phyloP scores from a whole-genome alignment of 352 stramenopile genomes.

The Lagenidium sp. region DNA sequence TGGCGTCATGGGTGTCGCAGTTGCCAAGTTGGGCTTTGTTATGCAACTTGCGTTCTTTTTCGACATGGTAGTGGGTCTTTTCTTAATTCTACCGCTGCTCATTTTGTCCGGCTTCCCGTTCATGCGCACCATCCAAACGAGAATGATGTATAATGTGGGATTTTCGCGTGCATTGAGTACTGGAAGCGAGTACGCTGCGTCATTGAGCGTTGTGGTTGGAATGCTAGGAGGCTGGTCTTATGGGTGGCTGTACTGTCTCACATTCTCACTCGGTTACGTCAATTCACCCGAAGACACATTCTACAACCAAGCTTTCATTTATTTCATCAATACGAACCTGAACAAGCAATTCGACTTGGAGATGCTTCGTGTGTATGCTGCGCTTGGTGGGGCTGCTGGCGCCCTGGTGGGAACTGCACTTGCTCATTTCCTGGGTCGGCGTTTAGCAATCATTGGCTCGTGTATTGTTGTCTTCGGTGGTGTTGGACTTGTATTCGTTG shows the following conservation, averaged over 20 bases:
- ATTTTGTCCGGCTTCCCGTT: constrained; percentile 78
- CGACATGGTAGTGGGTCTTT: constrained; percentile 74
- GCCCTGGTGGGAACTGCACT: constrained; percentile 36
- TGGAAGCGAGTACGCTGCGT: constrained; percentile 73
- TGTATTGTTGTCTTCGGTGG: constrained; percentile 53
- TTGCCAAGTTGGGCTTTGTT: constrained; percentile 61
- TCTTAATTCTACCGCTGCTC: constrained; percentile 62
- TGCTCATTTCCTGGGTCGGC: constrained; percentile 51
- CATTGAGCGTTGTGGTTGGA: constrained; percentile 68
- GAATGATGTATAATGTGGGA: constrained; percentile 89
- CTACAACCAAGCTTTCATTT: constrained; percentile 79
- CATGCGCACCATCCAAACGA: constrained; percentile 84
- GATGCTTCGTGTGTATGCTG: constrained; percentile 65
- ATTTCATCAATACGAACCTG: constrained; percentile 59
- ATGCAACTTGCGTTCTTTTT: constrained; percentile 82
- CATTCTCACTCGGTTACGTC: constrained; percentile 78
- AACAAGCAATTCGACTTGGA: constrained; percentile 38
- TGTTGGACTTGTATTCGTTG: constrained; percentile 56
- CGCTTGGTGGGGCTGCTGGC: constrained; percentile 37
- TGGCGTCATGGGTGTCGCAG: constrained; percentile 44
- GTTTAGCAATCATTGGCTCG: constrained; percentile 47
- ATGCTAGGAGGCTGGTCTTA: constrained; percentile 63
- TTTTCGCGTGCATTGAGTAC: constrained; percentile 79
- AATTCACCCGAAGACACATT: constrained; percentile 67
- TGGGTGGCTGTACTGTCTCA: constrained; percentile 71